Conservation (phyloP, 2,329 filamentous ascomycete genomes). For the Fusarium anthophilum region DNA sequence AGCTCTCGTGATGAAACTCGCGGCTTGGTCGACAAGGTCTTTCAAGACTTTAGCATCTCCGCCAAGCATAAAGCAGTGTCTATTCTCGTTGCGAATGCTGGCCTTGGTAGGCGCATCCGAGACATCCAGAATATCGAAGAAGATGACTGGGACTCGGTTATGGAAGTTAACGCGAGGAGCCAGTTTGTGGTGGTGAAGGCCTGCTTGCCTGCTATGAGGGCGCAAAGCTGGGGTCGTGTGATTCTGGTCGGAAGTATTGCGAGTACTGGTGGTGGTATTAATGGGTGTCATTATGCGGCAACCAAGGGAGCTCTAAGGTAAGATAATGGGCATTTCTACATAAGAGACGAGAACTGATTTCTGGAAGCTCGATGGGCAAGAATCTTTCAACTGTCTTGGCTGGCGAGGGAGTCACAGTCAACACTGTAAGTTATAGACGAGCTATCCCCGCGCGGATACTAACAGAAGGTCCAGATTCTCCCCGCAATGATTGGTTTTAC, state of each 20-base stretch:
- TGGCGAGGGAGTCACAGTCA: conserved; percentile 47
- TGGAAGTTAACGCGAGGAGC: conserved; percentile 48
- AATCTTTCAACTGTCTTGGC: conserved; percentile 47
- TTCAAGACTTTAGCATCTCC: neutral
- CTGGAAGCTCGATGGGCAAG: conserved; percentile 46
- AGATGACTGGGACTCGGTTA: conserved; percentile 49
- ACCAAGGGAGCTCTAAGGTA: conserved; percentile 46
- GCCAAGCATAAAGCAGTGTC: conserved; percentile 39
- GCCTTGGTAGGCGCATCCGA: conserved; percentile 46
- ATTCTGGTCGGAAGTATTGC: conserved; percentile 49
- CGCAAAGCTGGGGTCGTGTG: conserved; percentile 45
- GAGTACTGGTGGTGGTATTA: conserved; percentile 47
- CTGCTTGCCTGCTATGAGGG: conserved; percentile 46
- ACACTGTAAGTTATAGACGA: conserved; percentile 37
- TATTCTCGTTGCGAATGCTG: conserved; percentile 47
- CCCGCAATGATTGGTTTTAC: conserved; percentile 50
- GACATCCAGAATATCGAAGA: conserved; percentile 47
- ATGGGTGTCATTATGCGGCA: conserved; percentile 49
- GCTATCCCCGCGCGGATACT: accelerated
- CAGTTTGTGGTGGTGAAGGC: conserved; percentile 49
- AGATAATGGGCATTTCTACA: too few relatives aligned
- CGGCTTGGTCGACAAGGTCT: neutral
- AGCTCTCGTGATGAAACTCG: conserved; percentile 21
- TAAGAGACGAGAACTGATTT: neutral
- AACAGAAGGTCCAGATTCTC: conserved; percentile 23